Evolutionary conservation across 441 rosid species (phyloP).

Genomic region (Pelargonium australe): DNA sequence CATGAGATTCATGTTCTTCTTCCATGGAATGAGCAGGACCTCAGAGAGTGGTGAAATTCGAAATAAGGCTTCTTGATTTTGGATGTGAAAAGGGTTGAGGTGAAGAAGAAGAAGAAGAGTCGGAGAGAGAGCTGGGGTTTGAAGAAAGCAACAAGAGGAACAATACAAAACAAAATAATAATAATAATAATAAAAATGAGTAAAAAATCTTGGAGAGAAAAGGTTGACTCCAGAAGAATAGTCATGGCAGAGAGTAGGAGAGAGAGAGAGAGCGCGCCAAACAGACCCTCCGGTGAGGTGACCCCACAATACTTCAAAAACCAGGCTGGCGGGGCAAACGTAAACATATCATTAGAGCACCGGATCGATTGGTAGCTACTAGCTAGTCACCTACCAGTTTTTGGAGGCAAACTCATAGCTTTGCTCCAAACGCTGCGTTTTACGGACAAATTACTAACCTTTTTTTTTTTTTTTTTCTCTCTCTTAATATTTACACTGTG

Average conservation of each 20-base stretch:
- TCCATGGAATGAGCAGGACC: not conserved
- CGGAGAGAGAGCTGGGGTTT: not conserved
- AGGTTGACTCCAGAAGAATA: conserved; percentile 7
- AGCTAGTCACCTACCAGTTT: too few relatives aligned
- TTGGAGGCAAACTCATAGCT: too few relatives aligned
- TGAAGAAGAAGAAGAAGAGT: not conserved
- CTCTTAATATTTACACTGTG: too few relatives aligned
- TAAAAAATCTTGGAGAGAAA: not conserved
- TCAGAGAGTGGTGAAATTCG: not conserved
- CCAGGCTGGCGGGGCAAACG: too few relatives aligned
- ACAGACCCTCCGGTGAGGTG: not conserved
- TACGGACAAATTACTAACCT: too few relatives aligned
- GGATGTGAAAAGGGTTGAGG: conserved; percentile 2
- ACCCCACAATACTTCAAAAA: too few relatives aligned
- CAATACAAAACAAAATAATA: not conserved
- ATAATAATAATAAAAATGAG: not conserved
- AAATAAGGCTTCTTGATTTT: conserved; percentile 1
- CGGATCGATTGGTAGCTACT: too few relatives aligned
- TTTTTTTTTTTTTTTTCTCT: too few relatives aligned
- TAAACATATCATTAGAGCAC: too few relatives aligned
- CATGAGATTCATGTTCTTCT: not conserved
- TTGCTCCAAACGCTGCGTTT: too few relatives aligned
- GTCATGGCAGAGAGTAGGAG: not conserved
- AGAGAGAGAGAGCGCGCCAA: not conserved
- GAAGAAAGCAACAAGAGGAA: conserved; percentile 6